Percentiles rank a stretch among this genome's conserved stretches.
phyloP scores from a whole-genome alignment of 176 grass and related monocot species.

The Poa pratensis region DNA sequence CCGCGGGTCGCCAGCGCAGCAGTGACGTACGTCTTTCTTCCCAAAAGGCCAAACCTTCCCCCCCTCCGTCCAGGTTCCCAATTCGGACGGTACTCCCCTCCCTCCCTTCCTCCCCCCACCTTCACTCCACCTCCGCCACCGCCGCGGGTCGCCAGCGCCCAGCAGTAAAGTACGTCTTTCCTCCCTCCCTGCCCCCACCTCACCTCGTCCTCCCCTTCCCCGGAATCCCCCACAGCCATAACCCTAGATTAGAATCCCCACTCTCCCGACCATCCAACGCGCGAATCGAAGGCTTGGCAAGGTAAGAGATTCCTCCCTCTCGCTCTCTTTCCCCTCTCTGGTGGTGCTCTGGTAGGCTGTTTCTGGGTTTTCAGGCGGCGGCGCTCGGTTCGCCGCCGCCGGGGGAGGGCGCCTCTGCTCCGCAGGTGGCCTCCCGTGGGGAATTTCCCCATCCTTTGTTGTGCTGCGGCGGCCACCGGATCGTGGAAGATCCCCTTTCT shows the following conservation, averaged over 20 bases:
- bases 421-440: not conserved
- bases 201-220: not conserved
- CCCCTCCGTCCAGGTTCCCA: not conserved
- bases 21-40: not conserved
- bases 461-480: not conserved
- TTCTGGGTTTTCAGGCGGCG: not conserved
- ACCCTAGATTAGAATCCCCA: slow-evolving; percentile 37
- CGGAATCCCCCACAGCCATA: slow-evolving; percentile 14
- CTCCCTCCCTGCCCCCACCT: not conserved
- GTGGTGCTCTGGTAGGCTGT: not conserved
- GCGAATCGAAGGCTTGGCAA: not conserved
- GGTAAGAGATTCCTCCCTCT: not conserved
- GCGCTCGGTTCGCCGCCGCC: not conserved
- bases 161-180: too few relatives aligned
- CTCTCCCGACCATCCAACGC: slow-evolving; percentile 25
- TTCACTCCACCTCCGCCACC: not conserved
- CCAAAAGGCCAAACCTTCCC: slow-evolving; percentile 4
- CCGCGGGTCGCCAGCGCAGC: not conserved
- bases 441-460: not conserved
- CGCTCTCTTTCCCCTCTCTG: not conserved
- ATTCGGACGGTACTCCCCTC: not conserved
- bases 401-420: not conserved
- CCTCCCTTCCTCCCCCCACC: not conserved
- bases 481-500: not conserved
- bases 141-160: too few relatives aligned